phyloP scores from a whole-genome alignment of 441 rosid species.

The Populus hybrid region DNA sequence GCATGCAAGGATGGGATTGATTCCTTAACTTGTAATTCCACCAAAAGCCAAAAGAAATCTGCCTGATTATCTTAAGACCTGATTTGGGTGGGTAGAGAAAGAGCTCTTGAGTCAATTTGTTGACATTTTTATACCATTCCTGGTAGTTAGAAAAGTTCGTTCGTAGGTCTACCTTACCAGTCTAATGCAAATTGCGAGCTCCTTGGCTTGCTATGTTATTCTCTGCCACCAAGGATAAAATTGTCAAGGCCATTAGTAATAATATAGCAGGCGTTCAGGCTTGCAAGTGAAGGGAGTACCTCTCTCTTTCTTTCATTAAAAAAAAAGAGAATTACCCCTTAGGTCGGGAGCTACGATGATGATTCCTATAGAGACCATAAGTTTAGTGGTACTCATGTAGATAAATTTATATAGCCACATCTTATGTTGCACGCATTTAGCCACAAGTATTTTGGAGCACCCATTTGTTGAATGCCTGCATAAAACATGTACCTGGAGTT shows the following conservation, averaged over 20 bases:
- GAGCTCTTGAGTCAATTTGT: not conserved
- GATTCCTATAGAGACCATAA: not conserved
- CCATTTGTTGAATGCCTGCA: not conserved
- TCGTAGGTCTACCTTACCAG: not conserved
- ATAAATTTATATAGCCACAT: not conserved
- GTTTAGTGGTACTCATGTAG: not conserved
- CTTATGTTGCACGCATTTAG: not conserved
- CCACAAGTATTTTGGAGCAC: not conserved
- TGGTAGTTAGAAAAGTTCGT: not conserved
- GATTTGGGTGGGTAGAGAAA: not conserved
- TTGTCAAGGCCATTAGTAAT: not conserved
- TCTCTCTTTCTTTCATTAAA: not conserved
- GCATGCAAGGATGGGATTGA: not conserved
- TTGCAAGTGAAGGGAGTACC: not conserved
- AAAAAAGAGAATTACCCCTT: not conserved
- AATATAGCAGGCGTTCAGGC: not conserved
- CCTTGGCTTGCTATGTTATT: not conserved
- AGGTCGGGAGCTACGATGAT: not conserved
- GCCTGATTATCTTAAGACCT: not conserved
- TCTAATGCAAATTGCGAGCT: not conserved
- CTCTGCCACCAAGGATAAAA: not conserved
- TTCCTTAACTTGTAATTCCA: not conserved
- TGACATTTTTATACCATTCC: not conserved
- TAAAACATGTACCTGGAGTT: conserved; percentile 5
- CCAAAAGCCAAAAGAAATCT: not conserved